Evolutionary conservation across 495 filamentous ascomycete genomes (phyloP).

Genomic region (Trichoderma orchidacearum): DNA sequence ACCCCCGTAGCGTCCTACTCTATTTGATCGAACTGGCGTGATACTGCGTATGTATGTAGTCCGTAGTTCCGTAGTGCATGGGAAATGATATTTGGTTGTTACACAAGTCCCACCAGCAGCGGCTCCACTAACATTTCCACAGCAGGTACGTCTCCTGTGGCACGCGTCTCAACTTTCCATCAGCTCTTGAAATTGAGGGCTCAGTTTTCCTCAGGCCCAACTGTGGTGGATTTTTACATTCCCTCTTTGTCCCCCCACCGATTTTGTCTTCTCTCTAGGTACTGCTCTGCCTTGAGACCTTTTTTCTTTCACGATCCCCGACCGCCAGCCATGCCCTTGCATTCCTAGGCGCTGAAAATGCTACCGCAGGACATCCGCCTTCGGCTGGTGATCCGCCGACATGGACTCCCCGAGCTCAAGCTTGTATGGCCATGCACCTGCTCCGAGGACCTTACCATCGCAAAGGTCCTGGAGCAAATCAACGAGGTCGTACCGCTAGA

Average conservation of each 20-base stretch:
- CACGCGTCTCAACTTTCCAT: no score
- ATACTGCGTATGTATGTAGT: not conserved
- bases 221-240: no score
- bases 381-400: constrained; percentile 66
- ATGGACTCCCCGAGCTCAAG: constrained; percentile 61
- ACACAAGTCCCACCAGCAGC: not conserved
- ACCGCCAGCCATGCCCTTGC: not conserved
- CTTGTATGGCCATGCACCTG: constrained; percentile 58
- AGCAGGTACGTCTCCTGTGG: not conserved
- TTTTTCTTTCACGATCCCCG: not conserved
- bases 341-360: not conserved
- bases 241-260: not conserved
- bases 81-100: not conserved
- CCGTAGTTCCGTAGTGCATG: not conserved
- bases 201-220: no score
- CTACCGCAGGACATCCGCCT: constrained; percentile 44
- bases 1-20: no score
- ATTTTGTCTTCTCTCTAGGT: not conserved
- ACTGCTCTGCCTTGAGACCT: not conserved
- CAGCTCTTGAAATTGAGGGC: no score
- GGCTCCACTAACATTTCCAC: not conserved
- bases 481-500: constrained; percentile 79
- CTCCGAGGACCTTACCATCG: constrained; percentile 49
- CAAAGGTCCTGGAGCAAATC: constrained; percentile 70
- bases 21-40: no score